Conservation (phyloP, 2,329 filamentous ascomycete genomes). For the Trichoderma harzianum region DNA sequence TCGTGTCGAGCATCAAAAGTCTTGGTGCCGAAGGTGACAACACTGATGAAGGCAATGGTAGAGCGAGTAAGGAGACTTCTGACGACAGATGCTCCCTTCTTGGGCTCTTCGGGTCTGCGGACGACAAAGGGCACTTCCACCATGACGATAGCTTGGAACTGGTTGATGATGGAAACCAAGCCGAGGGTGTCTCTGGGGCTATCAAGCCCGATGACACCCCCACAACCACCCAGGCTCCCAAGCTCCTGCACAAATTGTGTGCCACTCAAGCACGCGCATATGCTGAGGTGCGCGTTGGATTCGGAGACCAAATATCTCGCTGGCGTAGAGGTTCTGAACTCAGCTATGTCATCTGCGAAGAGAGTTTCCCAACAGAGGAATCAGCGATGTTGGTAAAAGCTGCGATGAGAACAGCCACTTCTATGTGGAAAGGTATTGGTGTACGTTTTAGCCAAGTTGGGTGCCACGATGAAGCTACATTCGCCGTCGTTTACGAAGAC, state of each 20-base stretch:
- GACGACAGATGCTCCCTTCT: accelerated
- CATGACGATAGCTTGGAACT: neutral
- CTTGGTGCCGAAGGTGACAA: neutral
- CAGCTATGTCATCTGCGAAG: neutral
- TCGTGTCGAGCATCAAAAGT: neutral
- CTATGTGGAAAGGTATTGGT: neutral
- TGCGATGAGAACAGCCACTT: neutral
- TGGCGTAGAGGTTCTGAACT: neutral
- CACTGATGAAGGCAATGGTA: neutral
- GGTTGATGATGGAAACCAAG: too few species aligned
- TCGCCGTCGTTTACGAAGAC: neutral
- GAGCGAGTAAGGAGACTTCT: neutral
- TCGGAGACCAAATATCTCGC: neutral
- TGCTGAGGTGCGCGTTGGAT: neutral
- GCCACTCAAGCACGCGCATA: neutral
- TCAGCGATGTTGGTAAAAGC: neutral
- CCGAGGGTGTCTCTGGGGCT: accelerated
- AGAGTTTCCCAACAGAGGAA: neutral
- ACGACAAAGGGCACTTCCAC: neutral
- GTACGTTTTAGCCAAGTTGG: neutral
- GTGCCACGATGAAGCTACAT: neutral
- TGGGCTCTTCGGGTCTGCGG: neutral
- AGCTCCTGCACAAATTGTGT: neutral
- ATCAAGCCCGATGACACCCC: neutral
- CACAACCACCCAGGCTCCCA: neutral